phyloP scores from a whole-genome alignment of 352 stramenopile species.

The Phytopythium litorale region DNA sequence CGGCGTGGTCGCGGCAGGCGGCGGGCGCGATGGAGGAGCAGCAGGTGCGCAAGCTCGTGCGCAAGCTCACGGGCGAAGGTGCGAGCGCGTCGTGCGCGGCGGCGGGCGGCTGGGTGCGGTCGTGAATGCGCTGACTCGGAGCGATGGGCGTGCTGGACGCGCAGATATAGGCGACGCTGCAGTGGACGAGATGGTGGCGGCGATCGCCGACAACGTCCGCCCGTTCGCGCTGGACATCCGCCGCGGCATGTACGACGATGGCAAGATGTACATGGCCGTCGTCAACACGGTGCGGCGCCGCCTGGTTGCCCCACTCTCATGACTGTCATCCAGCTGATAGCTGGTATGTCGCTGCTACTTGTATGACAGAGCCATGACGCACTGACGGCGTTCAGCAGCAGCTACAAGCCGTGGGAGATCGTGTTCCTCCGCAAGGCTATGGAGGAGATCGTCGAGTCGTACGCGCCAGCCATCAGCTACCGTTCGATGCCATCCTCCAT shows the following conservation, averaged over 20 bases:
- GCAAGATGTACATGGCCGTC: conserved; percentile 75
- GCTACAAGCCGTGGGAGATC: conserved; percentile 83
- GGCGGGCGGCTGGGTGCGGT: neutral
- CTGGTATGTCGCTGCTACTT: neutral
- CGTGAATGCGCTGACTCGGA: no score
- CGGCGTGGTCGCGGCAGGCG: conserved; percentile 24
- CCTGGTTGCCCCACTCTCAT: no score
- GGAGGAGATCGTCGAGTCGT: conserved; percentile 77
- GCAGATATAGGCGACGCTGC: conserved; percentile 46
- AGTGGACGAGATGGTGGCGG: conserved; percentile 65
- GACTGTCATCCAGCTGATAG: neutral
- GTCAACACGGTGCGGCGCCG: conserved; percentile 64
- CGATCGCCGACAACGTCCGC: conserved; percentile 52
- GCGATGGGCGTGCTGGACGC: neutral
- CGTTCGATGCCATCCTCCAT: neutral
- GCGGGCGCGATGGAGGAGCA: conserved; percentile 66
- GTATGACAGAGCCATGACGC: conserved; percentile 59
- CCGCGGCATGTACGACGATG: conserved; percentile 75
- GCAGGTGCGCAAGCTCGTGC: conserved; percentile 42
- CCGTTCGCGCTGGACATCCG: conserved; percentile 71
- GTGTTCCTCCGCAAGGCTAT: conserved; percentile 80
- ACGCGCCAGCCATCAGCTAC: neutral
- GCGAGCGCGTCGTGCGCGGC: neutral
- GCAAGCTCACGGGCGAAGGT: conserved; percentile 69
- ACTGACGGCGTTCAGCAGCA: conserved; percentile 68